Base-by-base conservation (phyloP, 108 stramenopile species). In the Conticribra weissflogii region DNA sequence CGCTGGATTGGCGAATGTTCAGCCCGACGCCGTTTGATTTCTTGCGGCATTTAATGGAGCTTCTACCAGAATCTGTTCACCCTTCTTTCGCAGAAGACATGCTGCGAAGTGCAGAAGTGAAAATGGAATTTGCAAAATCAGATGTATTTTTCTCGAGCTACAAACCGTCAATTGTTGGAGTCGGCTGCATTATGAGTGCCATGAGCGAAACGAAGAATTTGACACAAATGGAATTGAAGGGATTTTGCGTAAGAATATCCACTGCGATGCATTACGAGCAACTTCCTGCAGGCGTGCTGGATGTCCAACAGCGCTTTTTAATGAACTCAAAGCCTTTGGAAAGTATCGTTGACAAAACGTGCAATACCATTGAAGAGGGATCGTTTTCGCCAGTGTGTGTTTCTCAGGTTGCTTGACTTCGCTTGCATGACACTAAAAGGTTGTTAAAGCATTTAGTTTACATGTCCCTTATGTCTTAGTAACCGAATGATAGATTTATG, bases 1-100 rank as follows among this genome's bases (percentile, higher is more conserved):
- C 76, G 2, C 75, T 81, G 2, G 50, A 63, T 31, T 81, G 80
- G 80, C 71, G 76, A 25, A 64, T 81, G 9, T 72, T 71, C 22
- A 30, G 59, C 21, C 80, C 57, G 2, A 81, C 75, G 12, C 61
- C 69, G 8, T 64, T 81, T 50, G 80, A 81, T 52, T 76, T 77
- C 41, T 53, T 72, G 27, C 30, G 76, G 17, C 63, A 71, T 2
- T 29, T 81, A 17, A 25, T 76, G 24, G 75, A 71, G 33, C 53
- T 77, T 21, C 36, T 79, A 18, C 50, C 62, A 36, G 44, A 29
- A 23, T 57, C 48, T 5, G 63, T 45, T 31, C 49, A 59, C 2
- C 19, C 46, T n/a, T 60, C 63, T 12, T 3, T 28, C 15, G 25
- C 51, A 32, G 33, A 25, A 7, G 5, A 50, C 25, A 21, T 17